A percentile compares a stretch with the other conserved stretches of the same genome.
phyloP scores from a whole-genome alignment of 2,329 filamentous ascomycete species.

The Canariomyces notabilis region DNA sequence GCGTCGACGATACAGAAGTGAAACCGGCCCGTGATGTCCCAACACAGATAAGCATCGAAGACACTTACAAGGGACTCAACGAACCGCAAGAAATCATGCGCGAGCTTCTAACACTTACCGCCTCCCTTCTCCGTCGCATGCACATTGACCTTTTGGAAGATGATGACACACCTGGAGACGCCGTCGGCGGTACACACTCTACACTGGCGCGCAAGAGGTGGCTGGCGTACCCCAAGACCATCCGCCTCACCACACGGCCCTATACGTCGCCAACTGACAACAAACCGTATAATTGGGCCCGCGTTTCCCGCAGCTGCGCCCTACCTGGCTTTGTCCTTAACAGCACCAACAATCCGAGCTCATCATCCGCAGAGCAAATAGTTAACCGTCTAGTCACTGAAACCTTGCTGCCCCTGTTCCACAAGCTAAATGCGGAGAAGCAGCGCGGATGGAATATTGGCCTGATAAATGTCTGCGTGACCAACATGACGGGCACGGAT shows the following conservation, averaged over 20 bases:
- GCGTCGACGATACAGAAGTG: constrained; percentile 71
- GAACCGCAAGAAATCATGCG: constrained; percentile 57
- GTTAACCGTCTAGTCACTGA: constrained; percentile 67
- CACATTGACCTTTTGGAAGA: constrained; percentile 64
- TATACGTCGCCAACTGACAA: constrained; percentile 30
- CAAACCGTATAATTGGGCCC: constrained; percentile 55
- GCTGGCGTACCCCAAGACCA: constrained; percentile 74
- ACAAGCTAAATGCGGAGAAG: constrained; percentile 58
- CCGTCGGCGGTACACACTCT: constrained; percentile 18
- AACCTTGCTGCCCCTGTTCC: constrained; percentile 65
- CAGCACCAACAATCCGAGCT: constrained; percentile 26
- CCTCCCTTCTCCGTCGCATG: constrained; percentile 73
- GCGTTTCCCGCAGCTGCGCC: constrained; percentile 70
- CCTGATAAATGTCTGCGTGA: constrained; percentile 79
- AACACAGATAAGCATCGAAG: constrained; percentile 88
- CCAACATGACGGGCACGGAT: constrained; percentile 68
- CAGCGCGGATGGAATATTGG: constrained; percentile 67
- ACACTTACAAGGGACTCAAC: constrained; percentile 74
- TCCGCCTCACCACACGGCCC: constrained; percentile 75
- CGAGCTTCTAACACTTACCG: constrained; percentile 64
- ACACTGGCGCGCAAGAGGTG: constrained; percentile 46
- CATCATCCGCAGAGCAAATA: constrained; percentile 43
- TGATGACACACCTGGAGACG: constrained; percentile 29
- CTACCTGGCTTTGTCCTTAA: constrained; percentile 67
- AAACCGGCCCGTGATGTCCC: constrained; percentile 66